Percentiles rank a stretch among this genome's conserved stretches.
phyloP scores from a whole-genome alignment of 345 rosid genomes.

The Salix arbutifolia region DNA sequence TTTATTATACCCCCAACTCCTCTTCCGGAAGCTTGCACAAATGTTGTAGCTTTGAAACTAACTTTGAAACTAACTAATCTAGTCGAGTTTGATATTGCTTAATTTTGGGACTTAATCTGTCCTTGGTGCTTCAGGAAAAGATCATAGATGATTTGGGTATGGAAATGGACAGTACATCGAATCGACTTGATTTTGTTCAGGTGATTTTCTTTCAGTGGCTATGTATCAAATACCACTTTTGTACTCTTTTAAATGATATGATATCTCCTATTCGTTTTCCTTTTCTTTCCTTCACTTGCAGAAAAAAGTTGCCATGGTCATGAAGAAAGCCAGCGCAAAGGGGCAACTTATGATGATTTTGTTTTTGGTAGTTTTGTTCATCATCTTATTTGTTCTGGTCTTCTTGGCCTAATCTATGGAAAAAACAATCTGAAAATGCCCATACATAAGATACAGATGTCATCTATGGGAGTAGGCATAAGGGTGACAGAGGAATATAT shows the following conservation, averaged over 20 bases:
- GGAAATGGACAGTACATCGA: slow-evolving; percentile 91
- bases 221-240: background rate
- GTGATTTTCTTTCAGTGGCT: slow-evolving; percentile 28
- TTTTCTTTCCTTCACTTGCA: slow-evolving; percentile 28
- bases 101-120: background rate
- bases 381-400: slow-evolving; percentile 80
- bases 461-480: background rate
- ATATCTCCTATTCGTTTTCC: background rate
- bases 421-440: background rate
- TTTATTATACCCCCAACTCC: background rate
- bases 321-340: slow-evolving; percentile 94
- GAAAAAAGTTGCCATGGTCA: slow-evolving; percentile 96
- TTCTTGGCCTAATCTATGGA: background rate
- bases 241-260: background rate
- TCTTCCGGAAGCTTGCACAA: background rate
- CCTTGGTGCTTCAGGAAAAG: slow-evolving; percentile 56
- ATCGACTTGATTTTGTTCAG: slow-evolving; percentile 96
- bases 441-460: background rate
- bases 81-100: background rate
- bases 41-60: background rate
- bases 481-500: background rate
- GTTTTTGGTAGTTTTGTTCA: slow-evolving; percentile 71
- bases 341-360: slow-evolving; percentile 94
- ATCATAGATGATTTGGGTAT: slow-evolving; percentile 71
- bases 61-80: background rate